Percentiles rank a stretch among this genome's conserved stretches.
phyloP scores from a whole-genome alignment of 2,329 filamentous ascomycete species.

The Dactylonectria estremocensis region DNA sequence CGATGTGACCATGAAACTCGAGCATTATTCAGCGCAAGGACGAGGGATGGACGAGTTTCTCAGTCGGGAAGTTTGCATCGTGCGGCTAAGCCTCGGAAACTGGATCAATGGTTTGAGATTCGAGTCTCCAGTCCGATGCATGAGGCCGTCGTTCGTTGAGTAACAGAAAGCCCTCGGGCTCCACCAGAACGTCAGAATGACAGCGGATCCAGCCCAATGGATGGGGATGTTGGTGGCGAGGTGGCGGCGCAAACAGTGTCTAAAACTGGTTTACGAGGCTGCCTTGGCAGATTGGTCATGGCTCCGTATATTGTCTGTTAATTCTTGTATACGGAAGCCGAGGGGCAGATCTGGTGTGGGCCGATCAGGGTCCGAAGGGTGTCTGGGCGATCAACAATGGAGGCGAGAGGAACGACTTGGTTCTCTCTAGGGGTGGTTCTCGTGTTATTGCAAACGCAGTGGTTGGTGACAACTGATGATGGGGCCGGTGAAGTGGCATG shows the following conservation, averaged over 20 bases:
- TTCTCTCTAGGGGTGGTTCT: slow-evolving; percentile 3
- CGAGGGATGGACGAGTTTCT: neutral
- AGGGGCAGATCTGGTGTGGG: slow-evolving; percentile 3
- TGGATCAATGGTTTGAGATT: neutral
- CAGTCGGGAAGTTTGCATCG: neutral
- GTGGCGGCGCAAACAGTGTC: slow-evolving; percentile 12
- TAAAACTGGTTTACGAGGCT: slow-evolving; percentile 10
- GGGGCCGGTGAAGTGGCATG: slow-evolving; percentile 17
- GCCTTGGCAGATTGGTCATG: neutral
- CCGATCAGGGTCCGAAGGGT: slow-evolving; percentile 23
- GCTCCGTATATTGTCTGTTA: neutral
- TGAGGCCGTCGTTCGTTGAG: slow-evolving; percentile 8
- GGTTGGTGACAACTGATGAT: slow-evolving; percentile 20
- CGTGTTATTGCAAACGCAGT: slow-evolving; percentile 11
- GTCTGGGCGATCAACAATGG: slow-evolving; percentile 1
- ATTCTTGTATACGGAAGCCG: neutral
- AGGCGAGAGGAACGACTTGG: slow-evolving; percentile 6
- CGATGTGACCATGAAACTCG: neutral
- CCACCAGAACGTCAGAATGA: slow-evolving; percentile 26
- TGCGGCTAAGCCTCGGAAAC: slow-evolving; percentile 26
- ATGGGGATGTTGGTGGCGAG: slow-evolving; percentile 14
- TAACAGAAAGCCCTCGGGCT: slow-evolving; percentile 14
- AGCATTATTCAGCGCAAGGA: slow-evolving; percentile 23
- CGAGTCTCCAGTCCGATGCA: neutral
- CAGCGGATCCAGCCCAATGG: slow-evolving; percentile 15